Evolutionary conservation across 495 filamentous ascomycete genomes (phyloP).

Genomic region (Lichenothelia convexa): DNA sequence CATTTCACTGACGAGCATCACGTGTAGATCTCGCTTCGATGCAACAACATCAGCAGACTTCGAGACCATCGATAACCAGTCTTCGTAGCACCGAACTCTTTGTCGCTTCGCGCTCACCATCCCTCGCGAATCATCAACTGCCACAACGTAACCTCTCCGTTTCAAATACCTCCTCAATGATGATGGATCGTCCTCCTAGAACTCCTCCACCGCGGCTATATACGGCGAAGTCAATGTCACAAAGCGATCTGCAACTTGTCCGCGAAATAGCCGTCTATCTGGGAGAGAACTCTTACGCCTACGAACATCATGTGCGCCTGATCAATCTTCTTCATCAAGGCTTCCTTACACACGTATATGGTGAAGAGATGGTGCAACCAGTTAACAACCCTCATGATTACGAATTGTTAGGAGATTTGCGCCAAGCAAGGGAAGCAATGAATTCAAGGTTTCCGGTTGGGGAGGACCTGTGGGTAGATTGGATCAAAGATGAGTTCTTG

Average conservation of each 20-base stretch:
- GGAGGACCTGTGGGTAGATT: conserved; percentile 44
- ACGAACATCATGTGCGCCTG: conserved; percentile 44
- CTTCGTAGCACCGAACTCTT: conserved; percentile 30
- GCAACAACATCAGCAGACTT: conserved; percentile 41
- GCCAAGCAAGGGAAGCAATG: conserved; percentile 46
- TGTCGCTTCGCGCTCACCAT: conserved; percentile 32
- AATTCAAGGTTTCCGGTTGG: conserved; percentile 46
- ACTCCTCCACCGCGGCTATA: conserved; percentile 29
- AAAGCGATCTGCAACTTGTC: conserved; percentile 33
- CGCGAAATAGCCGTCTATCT: conserved; percentile 36
- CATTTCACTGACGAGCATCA: too few relatives aligned
- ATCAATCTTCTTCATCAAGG: conserved; percentile 46
- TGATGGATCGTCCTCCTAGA: conserved; percentile 34
- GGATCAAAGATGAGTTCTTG: conserved; percentile 45
- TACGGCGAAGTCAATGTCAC: conserved; percentile 31
- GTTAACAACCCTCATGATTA: conserved; percentile 34
- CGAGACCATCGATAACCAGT: conserved; percentile 26
- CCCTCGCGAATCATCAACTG: conserved; percentile 14
- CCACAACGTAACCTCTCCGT: conserved; percentile 33
- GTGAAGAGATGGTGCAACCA: conserved; percentile 27
- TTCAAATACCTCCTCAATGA: conserved; percentile 36
- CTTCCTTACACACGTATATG: conserved; percentile 36
- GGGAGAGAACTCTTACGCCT: conserved; percentile 42
- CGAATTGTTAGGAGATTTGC: conserved; percentile 41
- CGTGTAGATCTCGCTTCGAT: conserved; percentile 46